phyloP scores from a whole-genome alignment of 2,329 filamentous ascomycete genomes.

The Aspergillus calidoustus region DNA sequence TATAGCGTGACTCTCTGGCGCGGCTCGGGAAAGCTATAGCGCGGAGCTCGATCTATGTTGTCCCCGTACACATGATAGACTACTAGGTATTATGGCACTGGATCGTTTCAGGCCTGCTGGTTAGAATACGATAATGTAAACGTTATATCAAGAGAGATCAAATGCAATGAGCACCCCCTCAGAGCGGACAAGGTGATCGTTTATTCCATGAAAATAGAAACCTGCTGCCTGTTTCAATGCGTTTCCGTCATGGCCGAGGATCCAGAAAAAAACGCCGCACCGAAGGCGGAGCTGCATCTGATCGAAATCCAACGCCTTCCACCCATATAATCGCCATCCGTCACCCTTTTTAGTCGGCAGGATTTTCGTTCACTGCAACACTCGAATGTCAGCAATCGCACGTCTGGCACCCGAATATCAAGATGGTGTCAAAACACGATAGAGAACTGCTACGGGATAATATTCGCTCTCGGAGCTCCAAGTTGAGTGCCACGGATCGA shows the following conservation, averaged over 20 bases:
- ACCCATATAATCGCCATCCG: neutral
- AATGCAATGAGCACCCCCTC: no score
- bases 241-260: neutral
- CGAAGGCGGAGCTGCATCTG: neutral
- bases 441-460: conserved; percentile 45
- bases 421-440: conserved; percentile 41
- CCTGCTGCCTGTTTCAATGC: neutral
- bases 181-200: no score
- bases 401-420: neutral
- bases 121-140: no score
- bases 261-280: neutral
- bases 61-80: no score
- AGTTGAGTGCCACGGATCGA: conserved; percentile 52
- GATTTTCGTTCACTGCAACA: neutral
- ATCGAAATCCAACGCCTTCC: neutral
- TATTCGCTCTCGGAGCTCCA: conserved; percentile 43
- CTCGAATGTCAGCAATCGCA: neutral
- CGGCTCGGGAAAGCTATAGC: neutral
- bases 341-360: neutral
- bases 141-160: no score
- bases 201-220: neutral
- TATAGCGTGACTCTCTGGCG: neutral
- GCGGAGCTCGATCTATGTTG: neutral
- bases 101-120: no score
- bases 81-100: no score